Evolutionary conservation across 2,329 filamentous ascomycete species (phyloP).

Genomic region (Penicillium sp.): DNA sequence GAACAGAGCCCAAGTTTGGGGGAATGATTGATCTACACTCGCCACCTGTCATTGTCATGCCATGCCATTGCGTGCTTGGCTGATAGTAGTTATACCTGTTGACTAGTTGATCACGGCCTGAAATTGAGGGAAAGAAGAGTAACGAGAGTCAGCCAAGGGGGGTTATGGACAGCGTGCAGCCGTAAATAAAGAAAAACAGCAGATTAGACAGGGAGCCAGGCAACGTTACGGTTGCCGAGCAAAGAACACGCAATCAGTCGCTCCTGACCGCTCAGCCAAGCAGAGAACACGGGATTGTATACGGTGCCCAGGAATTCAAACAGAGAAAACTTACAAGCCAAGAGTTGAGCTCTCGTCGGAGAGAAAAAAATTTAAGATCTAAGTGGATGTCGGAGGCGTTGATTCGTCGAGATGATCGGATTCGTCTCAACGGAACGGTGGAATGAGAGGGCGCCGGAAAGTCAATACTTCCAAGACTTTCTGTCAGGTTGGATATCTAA

Average conservation of each 20-base stretch:
- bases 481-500: not conserved
- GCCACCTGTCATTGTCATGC: not conserved
- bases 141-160: not conserved
- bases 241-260: slow-evolving; percentile 13
- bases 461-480: slow-evolving; percentile 9
- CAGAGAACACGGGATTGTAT: slow-evolving; percentile 7
- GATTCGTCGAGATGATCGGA: slow-evolving; percentile 1
- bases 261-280: slow-evolving; percentile 18
- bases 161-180: not conserved
- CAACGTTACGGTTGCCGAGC: slow-evolving; percentile 3
- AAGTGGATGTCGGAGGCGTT: not conserved
- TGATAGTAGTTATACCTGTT: not conserved
- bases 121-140: not conserved
- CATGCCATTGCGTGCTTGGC: not conserved
- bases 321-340: not conserved
- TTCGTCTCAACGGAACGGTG: slow-evolving; percentile 5
- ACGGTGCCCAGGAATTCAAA: slow-evolving; percentile 10
- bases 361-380: not conserved
- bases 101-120: not conserved
- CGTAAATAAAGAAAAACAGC: not conserved
- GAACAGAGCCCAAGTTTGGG: not conserved
- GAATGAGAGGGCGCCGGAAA: slow-evolving; percentile 7
- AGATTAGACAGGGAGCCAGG: not conserved
- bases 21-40: slow-evolving; percentile 4
- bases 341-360: not conserved